Evolutionary conservation across 345 rosid species (phyloP).

Genomic region (Leavenworthia alabamica): DNA sequence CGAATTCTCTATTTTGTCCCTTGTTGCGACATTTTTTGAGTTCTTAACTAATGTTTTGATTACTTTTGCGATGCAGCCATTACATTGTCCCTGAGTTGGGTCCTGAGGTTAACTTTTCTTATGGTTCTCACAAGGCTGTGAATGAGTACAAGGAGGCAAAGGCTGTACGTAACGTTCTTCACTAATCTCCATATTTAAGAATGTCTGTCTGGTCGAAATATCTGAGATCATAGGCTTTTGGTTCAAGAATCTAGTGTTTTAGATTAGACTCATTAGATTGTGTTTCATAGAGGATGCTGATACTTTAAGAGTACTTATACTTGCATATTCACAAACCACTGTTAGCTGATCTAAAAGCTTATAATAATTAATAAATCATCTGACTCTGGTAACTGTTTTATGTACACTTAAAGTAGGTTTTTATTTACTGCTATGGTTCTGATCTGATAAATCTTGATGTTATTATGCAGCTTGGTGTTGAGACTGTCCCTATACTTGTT

Average conservation of each 20-base stretch:
- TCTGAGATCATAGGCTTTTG: not conserved
- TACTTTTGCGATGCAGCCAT: slow-evolving; percentile 52
- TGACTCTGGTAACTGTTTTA: not conserved
- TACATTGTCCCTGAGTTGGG: slow-evolving; percentile 97
- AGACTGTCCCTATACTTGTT: slow-evolving; percentile 84
- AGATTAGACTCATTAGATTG: not conserved
- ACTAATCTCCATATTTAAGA: slow-evolving; percentile 1
- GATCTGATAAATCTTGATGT: not conserved
- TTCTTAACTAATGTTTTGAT: not conserved
- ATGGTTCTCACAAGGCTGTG: slow-evolving; percentile 97
- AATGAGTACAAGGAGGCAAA: slow-evolving; percentile 94
- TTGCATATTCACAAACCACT: not conserved
- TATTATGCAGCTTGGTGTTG: slow-evolving; percentile 76
- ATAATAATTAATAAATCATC: not conserved
- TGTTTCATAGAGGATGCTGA: not conserved
- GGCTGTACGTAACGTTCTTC: slow-evolving; percentile 46
- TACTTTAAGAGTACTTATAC: not conserved
- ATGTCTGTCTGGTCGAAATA: no score
- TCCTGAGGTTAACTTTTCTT: slow-evolving; percentile 78
- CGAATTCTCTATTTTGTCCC: not conserved
- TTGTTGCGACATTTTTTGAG: not conserved
- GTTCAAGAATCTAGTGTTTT: not conserved
- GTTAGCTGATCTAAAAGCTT: not conserved
- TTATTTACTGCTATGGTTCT: not conserved
- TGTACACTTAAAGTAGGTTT: not conserved